Evolutionary conservation across 805 yeast genomes (phyloP), one percentile per base, ranked within the genome.

Genomic region (Candida lessepsii): DNA sequence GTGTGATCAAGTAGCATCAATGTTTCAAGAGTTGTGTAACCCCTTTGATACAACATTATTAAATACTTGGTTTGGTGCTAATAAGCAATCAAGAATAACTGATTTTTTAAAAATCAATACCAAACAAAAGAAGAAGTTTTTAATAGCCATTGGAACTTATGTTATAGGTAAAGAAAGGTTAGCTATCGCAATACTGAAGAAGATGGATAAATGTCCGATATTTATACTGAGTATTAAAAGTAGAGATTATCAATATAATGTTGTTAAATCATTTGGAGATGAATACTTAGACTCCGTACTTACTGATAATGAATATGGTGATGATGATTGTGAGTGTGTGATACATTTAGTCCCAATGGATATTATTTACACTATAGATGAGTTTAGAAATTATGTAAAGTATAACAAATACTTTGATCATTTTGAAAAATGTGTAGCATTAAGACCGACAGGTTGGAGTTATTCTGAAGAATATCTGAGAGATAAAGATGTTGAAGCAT

Each of bases 381-480:
- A 63, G 50, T 58, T 85, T 36, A 60, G 70, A 9, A 64, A 63
- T 17, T 80, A 82, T 46, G 76, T 76, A 64, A 63, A 67, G 39
- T 67, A 63, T 39, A 68, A 70, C 46, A 60, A 58, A 20, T 73
- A 72, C 45, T 64, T 63, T 28, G 60, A 57, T 19, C 60, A 66
- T 29, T 83, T 75, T 55, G 80, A 79, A 38, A 69, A 78, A 34
- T 71, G 87, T 29, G 69, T 85, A n/a, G 96, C 86, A 0, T 67
- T 86, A 25, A 69, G 78, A 37, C 97, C 98, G 0, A 89, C 97
- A 0, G 98, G 98, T 0, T 93, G 98, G 98, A 72, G 88, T 1
- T 83, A 76, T 57, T 37, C 41, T 15, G 44, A 45, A 15, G 19
- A 41, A 9, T 41, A 44, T 23, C 23, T 18, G 35, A 20, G 27